Evolutionary conservation across 176 grass and related monocot species (phyloP).

Genomic region (Aegilops sharonensis): DNA sequence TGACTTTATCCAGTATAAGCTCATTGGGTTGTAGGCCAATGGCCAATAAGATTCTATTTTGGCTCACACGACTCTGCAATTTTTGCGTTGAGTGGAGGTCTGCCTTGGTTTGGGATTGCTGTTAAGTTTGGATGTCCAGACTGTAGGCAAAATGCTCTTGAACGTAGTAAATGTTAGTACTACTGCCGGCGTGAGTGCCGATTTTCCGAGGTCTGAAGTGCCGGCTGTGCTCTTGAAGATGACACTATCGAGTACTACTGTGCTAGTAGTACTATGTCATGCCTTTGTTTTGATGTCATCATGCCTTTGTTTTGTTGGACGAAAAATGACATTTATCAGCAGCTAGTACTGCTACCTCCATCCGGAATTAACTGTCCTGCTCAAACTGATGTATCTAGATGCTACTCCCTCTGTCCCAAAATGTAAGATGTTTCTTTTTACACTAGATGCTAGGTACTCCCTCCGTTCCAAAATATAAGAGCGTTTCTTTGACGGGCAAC

Average conservation of each 20-base stretch:
- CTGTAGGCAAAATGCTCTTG: background rate
- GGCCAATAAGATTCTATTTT: background rate
- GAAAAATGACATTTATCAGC: background rate
- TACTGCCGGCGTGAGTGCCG: background rate
- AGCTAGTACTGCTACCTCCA: background rate
- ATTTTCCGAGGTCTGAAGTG: background rate
- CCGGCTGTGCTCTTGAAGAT: background rate
- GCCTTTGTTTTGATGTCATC: too few relatives aligned
- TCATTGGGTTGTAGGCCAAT: background rate
- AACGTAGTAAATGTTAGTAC: background rate
- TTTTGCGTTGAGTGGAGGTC: background rate
- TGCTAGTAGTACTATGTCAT: background rate
- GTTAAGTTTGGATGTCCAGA: background rate
- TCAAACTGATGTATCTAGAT: too few relatives aligned
- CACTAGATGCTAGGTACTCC: too few relatives aligned
- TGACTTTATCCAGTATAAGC: background rate
- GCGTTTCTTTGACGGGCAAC: too few relatives aligned
- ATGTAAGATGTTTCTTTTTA: too few relatives aligned
- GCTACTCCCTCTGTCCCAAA: too few relatives aligned
- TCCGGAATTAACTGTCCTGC: too few relatives aligned
- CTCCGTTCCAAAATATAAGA: too few relatives aligned
- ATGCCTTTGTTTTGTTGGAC: too few relatives aligned
- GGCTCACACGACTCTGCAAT: background rate
- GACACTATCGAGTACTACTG: background rate
- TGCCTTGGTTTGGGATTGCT: background rate